phyloP scores from a whole-genome alignment of 2,329 filamentous ascomycete species.

The Hypoxylon sp. region DNA sequence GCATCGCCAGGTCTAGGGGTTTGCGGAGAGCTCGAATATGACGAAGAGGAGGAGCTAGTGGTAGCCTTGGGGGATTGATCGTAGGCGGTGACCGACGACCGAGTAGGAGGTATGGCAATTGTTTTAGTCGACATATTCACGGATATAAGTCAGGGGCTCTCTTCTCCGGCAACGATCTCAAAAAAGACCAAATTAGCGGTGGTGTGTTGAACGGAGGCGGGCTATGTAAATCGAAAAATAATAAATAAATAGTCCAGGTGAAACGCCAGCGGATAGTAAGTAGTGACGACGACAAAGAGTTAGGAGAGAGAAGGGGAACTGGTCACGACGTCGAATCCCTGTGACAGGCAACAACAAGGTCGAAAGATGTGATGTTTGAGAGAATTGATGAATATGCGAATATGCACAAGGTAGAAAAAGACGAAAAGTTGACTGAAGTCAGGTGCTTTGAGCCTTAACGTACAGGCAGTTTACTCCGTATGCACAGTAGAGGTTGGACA shows the following conservation, averaged over 20 bases:
- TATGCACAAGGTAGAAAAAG: constrained; percentile 39
- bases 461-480: constrained; percentile 35
- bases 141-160: constrained; percentile 17
- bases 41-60: constrained; percentile 65
- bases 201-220: constrained; percentile 25
- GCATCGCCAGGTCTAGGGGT: constrained; percentile 60
- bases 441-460: constrained; percentile 34
- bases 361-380: constrained; percentile 37
- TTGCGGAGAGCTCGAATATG: constrained; percentile 70
- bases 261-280: constrained; percentile 25
- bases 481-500: constrained; percentile 35
- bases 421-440: constrained; percentile 39
- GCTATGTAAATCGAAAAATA: constrained; percentile 19
- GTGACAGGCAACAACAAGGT: constrained; percentile 32
- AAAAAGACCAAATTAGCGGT: constrained; percentile 16
- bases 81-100: constrained; percentile 55
- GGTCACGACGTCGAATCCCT: constrained; percentile 13
- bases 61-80: constrained; percentile 62
- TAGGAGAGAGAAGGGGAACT: constrained; percentile 20
- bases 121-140: constrained; percentile 72
- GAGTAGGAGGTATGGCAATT: constrained; percentile 74
- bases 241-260: constrained; percentile 26
- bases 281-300: constrained; percentile 28
- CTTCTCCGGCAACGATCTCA: constrained; percentile 16
- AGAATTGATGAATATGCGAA: constrained; percentile 30